Conservation (phyloP, 306 rosid genomes). For the Gastrolobium villosum region DNA sequence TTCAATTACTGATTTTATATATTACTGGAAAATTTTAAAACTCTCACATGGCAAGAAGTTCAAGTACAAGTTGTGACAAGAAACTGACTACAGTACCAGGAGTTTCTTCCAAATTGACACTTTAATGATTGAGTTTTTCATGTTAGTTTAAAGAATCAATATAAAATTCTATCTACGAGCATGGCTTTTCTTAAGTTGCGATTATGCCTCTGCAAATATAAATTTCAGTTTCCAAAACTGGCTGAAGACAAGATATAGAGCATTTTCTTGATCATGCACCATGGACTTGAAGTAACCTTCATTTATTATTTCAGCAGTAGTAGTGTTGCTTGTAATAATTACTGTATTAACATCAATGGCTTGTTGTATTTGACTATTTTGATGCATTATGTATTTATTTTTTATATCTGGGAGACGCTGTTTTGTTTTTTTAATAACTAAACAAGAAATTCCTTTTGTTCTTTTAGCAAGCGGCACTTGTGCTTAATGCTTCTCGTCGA, state of each 20-base stretch:
- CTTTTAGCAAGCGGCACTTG: conserved; percentile 90
- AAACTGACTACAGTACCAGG: not conserved
- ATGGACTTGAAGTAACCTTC: conserved; percentile 17
- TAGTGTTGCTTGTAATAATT: conserved; percentile 25
- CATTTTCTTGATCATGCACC: conserved; percentile 25
- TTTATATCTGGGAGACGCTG: not conserved
- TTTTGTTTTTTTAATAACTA: conserved; percentile 31
- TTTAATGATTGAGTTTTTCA: not conserved
- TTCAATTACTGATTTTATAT: not conserved
- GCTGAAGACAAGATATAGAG: not conserved
- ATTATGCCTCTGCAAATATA: conserved; percentile 1
- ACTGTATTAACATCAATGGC: conserved; percentile 1
- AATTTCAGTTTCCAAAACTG: conserved; percentile 18
- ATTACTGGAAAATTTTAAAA: not conserved
- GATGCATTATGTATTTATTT: conserved; percentile 1
- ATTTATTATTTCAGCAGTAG: conserved; percentile 10
- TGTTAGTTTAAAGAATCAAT: conserved; percentile 6
- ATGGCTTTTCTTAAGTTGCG: conserved; percentile 17
- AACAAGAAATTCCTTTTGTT: conserved; percentile 36
- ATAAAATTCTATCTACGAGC: not conserved
- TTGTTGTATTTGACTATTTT: conserved; percentile 11
- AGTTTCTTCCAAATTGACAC: not conserved
- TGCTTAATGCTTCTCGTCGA: conserved; percentile 95
- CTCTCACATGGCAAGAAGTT: not conserved
- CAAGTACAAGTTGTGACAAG: conserved; percentile 3